A percentile compares a stretch with the other conserved stretches of the same genome.
phyloP scores from a whole-genome alignment of 148 eudicot genomes.

The Arbutus unedo region DNA sequence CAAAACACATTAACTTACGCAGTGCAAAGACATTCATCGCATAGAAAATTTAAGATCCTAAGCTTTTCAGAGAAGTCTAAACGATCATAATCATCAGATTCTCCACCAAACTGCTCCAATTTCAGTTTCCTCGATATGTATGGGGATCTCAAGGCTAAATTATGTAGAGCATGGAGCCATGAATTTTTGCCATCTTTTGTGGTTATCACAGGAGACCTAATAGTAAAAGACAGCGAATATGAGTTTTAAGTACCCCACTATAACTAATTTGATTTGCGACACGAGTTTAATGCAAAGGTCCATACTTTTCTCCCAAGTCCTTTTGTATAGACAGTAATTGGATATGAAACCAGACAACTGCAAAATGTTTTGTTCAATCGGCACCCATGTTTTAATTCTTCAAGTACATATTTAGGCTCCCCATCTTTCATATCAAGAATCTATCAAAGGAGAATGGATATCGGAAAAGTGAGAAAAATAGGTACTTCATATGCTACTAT shows the following conservation, averaged over 20 bases:
- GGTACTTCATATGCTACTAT: not conserved
- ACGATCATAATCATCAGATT: slow-evolving; percentile 51
- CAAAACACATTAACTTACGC: slow-evolving; percentile 41
- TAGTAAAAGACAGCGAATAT: slow-evolving; percentile 4
- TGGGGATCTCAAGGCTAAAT: slow-evolving; percentile 41
- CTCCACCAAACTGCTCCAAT: slow-evolving; percentile 41
- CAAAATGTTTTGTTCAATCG: slow-evolving; percentile 52
- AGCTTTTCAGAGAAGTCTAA: slow-evolving; percentile 66
- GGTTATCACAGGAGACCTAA: slow-evolving; percentile 33
- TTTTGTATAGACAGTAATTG: slow-evolving; percentile 48
- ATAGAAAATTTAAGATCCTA: slow-evolving; percentile 56
- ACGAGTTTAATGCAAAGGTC: not conserved
- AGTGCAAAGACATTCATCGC: slow-evolving; percentile 79
- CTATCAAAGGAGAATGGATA: slow-evolving; percentile 27
- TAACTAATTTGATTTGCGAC: not conserved
- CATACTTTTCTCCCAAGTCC: slow-evolving; percentile 53
- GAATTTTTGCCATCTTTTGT: slow-evolving; percentile 40
- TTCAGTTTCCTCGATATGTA: slow-evolving; percentile 38
- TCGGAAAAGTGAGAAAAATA: not conserved
- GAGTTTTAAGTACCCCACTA: not conserved
- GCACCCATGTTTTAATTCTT: slow-evolving; percentile 50
- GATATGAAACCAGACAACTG: slow-evolving; percentile 52
- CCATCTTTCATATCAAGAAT: slow-evolving; percentile 63
- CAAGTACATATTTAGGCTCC: slow-evolving; percentile 54
- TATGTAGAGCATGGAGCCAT: slow-evolving; percentile 52